Percentiles rank a stretch among this genome's conserved stretches.
Conservation (phyloP, 805 yeast species). For the Yarrowia osloensis region DNA sequence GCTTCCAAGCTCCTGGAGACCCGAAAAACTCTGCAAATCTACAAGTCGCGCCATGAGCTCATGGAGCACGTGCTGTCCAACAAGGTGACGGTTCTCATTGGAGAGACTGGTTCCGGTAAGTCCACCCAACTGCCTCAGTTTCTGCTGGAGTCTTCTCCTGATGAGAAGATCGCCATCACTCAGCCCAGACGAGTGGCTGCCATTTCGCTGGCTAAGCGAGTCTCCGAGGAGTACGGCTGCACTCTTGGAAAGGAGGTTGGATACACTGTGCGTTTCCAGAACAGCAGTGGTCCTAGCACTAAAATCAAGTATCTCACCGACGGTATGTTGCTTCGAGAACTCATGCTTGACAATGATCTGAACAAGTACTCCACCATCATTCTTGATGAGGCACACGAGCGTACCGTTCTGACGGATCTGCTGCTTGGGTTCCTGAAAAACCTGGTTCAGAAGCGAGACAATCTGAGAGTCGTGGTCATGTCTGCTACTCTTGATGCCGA, state of each 20-base stretch:
- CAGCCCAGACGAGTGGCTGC: conserved; percentile 99
- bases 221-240: conserved; percentile 83
- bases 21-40: conserved; percentile 72
- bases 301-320: conserved; percentile 86
- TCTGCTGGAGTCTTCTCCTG: conserved; percentile 51
- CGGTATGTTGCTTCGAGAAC: conserved; percentile 93
- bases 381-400: conserved; percentile 96
- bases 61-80: conserved; percentile 55
- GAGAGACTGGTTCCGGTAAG: conserved; percentile 98
- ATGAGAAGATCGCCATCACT: conserved; percentile 78
- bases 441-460: conserved; percentile 55
- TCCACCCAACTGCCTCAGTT: conserved; percentile 97
- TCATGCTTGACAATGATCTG: conserved; percentile 71
- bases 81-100: conserved; percentile 79
- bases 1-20: conserved; percentile 51
- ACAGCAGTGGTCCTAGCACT: conserved; percentile 60
- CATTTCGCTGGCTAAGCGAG: conserved; percentile 88
- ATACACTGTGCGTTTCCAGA: conserved; percentile 89
- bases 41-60: conserved; percentile 65
- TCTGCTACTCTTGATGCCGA: conserved; percentile 96
- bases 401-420: conserved; percentile 89
- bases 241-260: conserved; percentile 81
- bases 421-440: conserved; percentile 84
- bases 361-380: conserved; percentile 71
- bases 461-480: conserved; percentile 79